Percentiles rank a stretch among this genome's conserved stretches.
phyloP scores from a whole-genome alignment of 768 basidiomycete genomes.

The Amanita polypyramis region DNA sequence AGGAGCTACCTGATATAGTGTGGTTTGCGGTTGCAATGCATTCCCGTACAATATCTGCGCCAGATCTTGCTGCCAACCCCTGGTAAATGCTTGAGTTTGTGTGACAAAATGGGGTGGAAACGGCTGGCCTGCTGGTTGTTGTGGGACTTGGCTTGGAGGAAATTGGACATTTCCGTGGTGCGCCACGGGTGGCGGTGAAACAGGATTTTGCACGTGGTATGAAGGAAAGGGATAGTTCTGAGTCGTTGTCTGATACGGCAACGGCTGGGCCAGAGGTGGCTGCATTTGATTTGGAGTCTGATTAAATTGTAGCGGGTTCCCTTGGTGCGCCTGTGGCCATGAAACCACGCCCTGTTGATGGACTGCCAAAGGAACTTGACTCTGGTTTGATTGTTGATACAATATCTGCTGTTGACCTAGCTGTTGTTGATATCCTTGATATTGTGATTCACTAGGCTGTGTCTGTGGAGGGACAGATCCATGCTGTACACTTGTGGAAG shows the following conservation, averaged over 20 bases:
- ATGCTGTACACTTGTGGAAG: background rate
- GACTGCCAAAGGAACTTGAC: background rate
- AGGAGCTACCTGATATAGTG: too few species aligned
- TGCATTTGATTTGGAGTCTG: conserved; percentile 4
- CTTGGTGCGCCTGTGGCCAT: background rate
- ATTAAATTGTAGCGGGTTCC: background rate
- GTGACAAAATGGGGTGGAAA: background rate
- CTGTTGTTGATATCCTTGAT: background rate
- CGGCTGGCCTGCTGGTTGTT: background rate
- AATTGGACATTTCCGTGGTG: too few species aligned
- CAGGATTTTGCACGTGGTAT: background rate
- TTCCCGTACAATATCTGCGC: background rate
- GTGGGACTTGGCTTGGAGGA: background rate
- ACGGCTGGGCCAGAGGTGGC: conserved; percentile 9
- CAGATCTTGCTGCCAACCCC: background rate
- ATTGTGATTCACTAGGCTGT: background rate
- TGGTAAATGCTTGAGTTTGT: background rate
- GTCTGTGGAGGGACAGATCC: background rate
- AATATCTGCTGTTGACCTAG: background rate
- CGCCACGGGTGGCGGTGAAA: too few species aligned
- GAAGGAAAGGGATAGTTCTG: background rate
- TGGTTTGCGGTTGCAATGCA: background rate
- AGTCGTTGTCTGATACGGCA: conserved; percentile 8
- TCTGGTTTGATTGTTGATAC: background rate
- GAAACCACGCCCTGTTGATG: background rate